Percentiles rank a stretch among this genome's conserved stretches.
Evolutionary conservation across 1,284 basidiomycete species (phyloP).

Genomic region (Ustilago crameri): DNA sequence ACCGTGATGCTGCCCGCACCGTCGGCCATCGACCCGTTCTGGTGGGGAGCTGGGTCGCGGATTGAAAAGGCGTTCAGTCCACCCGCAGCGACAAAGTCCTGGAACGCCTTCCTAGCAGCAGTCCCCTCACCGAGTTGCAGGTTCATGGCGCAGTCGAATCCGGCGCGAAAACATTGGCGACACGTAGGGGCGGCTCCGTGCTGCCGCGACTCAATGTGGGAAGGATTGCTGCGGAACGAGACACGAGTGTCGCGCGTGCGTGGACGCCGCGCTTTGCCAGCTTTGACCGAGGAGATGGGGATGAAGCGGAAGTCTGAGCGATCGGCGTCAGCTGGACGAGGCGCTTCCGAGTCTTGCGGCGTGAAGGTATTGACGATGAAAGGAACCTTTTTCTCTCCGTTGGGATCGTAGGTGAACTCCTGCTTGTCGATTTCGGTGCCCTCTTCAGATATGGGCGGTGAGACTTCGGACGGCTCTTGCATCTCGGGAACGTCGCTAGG

Average conservation of each 20-base stretch:
- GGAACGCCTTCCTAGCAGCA: constrained; percentile 47
- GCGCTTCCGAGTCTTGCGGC: neutral
- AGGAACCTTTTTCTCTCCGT: constrained; percentile 14
- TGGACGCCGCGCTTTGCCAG: constrained; percentile 35
- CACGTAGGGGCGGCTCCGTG: constrained; percentile 41
- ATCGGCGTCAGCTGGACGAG: neutral
- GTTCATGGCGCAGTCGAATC: constrained; percentile 57
- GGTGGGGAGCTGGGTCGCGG: constrained; percentile 5
- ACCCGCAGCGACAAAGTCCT: constrained; percentile 54
- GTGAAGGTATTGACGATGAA: constrained; percentile 35
- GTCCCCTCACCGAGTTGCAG: constrained; percentile 53
- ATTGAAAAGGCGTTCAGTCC: constrained; percentile 50
- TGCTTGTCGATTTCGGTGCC: constrained; percentile 38
- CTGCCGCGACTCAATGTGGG: constrained; percentile 25
- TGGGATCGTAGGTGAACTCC: constrained; percentile 20
- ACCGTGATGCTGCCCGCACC: constrained; percentile 32
- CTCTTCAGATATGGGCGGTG: constrained; percentile 7
- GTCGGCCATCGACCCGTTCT: constrained; percentile 15
- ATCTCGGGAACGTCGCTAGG: constrained; percentile 48
- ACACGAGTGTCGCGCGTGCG: constrained; percentile 51
- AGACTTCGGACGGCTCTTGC: constrained; percentile 28
- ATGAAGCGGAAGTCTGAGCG: constrained; percentile 42
- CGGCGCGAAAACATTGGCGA: constrained; percentile 51
- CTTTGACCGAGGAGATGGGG: constrained; percentile 46
- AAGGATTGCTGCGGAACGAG: constrained; percentile 43